phyloP scores from a whole-genome alignment of 2,329 filamentous ascomycete genomes.

The Didymella sp. region DNA sequence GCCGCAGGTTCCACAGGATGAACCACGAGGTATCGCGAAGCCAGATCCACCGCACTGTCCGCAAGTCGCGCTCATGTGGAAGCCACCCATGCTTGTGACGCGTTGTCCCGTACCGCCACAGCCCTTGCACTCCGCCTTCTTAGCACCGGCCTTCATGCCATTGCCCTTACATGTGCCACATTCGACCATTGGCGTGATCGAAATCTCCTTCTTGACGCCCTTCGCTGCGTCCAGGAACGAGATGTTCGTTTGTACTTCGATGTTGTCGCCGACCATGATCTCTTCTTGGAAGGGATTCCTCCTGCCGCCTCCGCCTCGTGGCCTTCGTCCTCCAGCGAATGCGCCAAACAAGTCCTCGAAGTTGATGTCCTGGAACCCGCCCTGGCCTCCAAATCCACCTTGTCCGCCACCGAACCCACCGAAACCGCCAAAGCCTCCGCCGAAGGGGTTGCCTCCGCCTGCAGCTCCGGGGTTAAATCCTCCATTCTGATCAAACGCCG shows the following conservation, averaged over 20 bases:
- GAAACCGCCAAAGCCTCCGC: constrained; percentile 57
- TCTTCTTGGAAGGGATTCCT: constrained; percentile 78
- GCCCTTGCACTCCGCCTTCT: constrained; percentile 73
- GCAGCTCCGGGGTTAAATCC: constrained; percentile 81
- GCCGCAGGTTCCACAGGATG: constrained; percentile 78
- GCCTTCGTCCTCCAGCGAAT: constrained; percentile 70
- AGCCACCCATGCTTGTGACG: constrained; percentile 90
- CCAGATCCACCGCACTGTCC: constrained; percentile 81
- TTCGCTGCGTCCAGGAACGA: constrained; percentile 97
- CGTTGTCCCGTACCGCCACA: constrained; percentile 88
- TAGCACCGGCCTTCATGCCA: constrained; percentile 82
- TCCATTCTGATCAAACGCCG: constrained; percentile 70
- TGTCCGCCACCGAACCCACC: constrained; percentile 60
- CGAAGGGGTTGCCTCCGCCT: constrained; percentile 69
- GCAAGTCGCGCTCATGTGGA: constrained; percentile 95
- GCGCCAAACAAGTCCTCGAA: constrained; percentile 96
- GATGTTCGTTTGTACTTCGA: constrained; percentile 91
- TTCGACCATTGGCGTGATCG: constrained; percentile 78
- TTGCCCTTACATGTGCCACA: constrained; percentile 85
- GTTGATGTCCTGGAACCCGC: constrained; percentile 86
- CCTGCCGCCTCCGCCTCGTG: constrained; percentile 57
- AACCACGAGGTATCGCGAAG: constrained; percentile 75
- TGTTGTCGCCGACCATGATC: constrained; percentile 90
- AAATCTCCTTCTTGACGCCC: constrained; percentile 86
- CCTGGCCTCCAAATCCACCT: constrained; percentile 67